These are phyloP conservation scores for Mucuna pruriens DNA, from an alignment of 306 rosid species.

Conservation along the genomic window DNA sequence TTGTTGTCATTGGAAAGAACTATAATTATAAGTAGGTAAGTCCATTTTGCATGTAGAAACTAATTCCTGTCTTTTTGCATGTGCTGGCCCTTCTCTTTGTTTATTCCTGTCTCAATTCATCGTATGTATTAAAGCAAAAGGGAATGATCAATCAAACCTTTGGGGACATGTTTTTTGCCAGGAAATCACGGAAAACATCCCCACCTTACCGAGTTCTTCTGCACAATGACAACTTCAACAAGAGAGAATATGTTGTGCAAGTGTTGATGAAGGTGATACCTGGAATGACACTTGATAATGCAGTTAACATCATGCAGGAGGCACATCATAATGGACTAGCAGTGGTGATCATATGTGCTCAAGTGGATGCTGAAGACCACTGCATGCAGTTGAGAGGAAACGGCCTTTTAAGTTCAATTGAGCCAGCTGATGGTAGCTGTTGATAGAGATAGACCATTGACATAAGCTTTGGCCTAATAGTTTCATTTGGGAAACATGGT, in stretches of 20 bases:
- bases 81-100: not conserved
- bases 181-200: slow-evolving; percentile 74
- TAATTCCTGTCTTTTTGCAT: slow-evolving; percentile 16
- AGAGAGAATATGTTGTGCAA: slow-evolving; percentile 93
- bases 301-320: slow-evolving; percentile 94
- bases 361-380: slow-evolving; percentile 93
- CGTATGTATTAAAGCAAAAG: not conserved
- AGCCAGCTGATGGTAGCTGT: slow-evolving; percentile 85
- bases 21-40: not conserved
- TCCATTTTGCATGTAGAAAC: slow-evolving; percentile 2
- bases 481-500: slow-evolving; percentile 26
- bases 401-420: slow-evolving; percentile 87
- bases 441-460: slow-evolving; percentile 31
- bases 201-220: slow-evolving; percentile 89
- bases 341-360: slow-evolving; percentile 85
- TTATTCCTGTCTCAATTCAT: not conserved
- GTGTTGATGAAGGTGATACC: slow-evolving; percentile 97
- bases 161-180: slow-evolving; percentile 39
- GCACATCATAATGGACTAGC: slow-evolving; percentile 87
- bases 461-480: slow-evolving; percentile 22
- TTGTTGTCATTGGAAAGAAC: not conserved
- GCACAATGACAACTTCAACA: slow-evolving; percentile 85
- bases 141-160: slow-evolving; percentile 12
- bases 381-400: slow-evolving; percentile 94
- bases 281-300: slow-evolving; percentile 88